Evolutionary conservation across 1,139 yeast species (phyloP).

Genomic region (Pichia sp.): DNA sequence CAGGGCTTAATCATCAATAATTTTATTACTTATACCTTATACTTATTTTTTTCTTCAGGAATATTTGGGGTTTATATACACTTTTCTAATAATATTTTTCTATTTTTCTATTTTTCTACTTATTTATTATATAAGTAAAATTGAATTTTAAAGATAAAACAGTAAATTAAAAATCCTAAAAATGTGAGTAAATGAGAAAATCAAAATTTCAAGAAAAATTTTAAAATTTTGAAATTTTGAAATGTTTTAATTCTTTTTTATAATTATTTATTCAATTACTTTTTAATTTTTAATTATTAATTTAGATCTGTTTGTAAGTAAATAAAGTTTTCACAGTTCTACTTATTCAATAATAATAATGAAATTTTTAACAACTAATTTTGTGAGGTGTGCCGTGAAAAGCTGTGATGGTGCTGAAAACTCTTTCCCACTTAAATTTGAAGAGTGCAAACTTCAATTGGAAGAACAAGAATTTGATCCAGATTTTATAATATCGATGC

Average conservation of each 20-base stretch:
- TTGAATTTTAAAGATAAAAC: neutral
- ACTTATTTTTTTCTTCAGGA: neutral
- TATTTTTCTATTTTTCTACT: neutral
- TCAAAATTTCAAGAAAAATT: too few relatives aligned
- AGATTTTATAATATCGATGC: conserved; percentile 67
- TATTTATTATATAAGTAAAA: too few relatives aligned
- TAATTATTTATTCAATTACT: neutral
- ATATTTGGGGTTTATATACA: neutral
- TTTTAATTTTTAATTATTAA: too few relatives aligned
- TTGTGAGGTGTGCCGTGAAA: conserved; percentile 89
- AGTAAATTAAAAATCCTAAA: neutral
- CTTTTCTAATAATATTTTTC: neutral
- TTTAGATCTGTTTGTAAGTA: too few relatives aligned
- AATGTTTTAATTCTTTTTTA: neutral
- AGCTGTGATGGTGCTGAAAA: conserved; percentile 67
- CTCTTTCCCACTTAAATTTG: conserved; percentile 74
- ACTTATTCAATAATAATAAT: conserved; percentile 31
- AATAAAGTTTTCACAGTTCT: too few relatives aligned
- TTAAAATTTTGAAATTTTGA: too few relatives aligned
- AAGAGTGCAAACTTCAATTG: conserved; percentile 66
- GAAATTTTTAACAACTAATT: conserved; percentile 93
- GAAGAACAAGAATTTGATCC: conserved; percentile 82
- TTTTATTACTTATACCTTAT: too few relatives aligned
- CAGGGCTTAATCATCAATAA: neutral
- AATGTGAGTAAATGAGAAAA: neutral